Evolutionary conservation across 176 grass and related monocot species (phyloP).

Genomic region (Luzula sylvatica): DNA sequence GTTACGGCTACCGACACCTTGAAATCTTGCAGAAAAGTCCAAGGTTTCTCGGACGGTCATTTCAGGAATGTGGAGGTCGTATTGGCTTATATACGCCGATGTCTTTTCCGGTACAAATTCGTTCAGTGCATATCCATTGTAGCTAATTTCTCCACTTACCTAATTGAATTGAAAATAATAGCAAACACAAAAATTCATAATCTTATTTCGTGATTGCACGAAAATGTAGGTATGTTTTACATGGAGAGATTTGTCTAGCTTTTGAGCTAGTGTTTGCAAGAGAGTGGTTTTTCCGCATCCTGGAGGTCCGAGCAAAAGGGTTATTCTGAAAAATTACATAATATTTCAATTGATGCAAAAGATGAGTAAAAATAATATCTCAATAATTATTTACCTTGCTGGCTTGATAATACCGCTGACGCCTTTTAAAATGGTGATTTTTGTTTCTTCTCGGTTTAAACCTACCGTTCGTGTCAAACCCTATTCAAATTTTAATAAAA

Average conservation of each 20-base stretch:
- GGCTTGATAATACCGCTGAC: conserved; percentile 60
- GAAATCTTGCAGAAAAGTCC: conserved; percentile 64
- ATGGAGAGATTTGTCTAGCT: conserved; percentile 44
- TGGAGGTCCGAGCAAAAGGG: conserved; percentile 67
- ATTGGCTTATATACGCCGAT: conserved; percentile 49
- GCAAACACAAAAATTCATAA: too few relatives aligned
- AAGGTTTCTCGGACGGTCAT: conserved; percentile 69
- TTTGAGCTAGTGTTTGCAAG: conserved; percentile 52
- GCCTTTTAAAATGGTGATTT: conserved; percentile 36
- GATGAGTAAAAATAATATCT: not conserved
- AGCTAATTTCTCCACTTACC: conserved; percentile 41
- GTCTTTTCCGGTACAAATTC: conserved; percentile 64
- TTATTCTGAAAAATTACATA: conserved; percentile 30
- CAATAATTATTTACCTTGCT: conserved; percentile 26
- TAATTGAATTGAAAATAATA: too few relatives aligned
- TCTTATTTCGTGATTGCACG: too few relatives aligned
- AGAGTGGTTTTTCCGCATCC: conserved; percentile 77
- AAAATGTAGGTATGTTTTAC: not conserved
- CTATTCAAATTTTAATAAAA: conserved; percentile 8
- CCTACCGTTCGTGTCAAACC: conserved; percentile 22
- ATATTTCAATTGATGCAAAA: not conserved
- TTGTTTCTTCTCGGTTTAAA: conserved; percentile 29
- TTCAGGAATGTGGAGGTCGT: conserved; percentile 54
- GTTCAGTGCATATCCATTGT: conserved; percentile 40
- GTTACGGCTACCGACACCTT: conserved; percentile 44